Evolutionary conservation across 2,329 filamentous ascomycete species (phyloP), one percentile per base, ranked within the genome.

Genomic region (Ascochyta rabiei): DNA sequence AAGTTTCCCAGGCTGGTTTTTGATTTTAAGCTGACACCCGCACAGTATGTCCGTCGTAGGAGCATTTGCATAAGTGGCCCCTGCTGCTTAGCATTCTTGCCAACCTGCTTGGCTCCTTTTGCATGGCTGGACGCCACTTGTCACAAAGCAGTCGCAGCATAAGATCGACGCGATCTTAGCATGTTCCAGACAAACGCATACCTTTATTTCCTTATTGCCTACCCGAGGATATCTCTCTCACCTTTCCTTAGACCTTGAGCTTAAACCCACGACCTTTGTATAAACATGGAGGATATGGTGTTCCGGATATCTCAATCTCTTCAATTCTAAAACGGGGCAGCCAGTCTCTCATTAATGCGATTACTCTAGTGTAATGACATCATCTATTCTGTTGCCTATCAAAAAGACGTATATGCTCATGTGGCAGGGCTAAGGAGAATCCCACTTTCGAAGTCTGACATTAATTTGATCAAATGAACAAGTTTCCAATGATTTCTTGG

Each of bases 331-430:
- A 68, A 57, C 43, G 64, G 70, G 70, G 69, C 70, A 70, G 60
- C 70, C 60, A 69, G 68, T 73, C 68, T 57, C 61, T 74, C 69
- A 56, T 71, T 69, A 60, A 64, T 67, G 63, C 62, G 63, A 61
- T 62, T 67, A 66, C 60, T 52, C 41, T 67, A 64, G 59, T 59
- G 57, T 56, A 56, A 61, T 65, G 69, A 72, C 67, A 60, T 66
- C 68, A 73, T 73, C 64, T 68, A 64, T 66, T 67, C 68, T 56
- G 71, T 73, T 74, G 70, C 68, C 71, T 70, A 57, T 69, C 68
- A 70, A 67, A 45, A 58, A 54, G 47, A n/a, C 46, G 44, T 59
- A 51, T 15, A 30, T 30, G 10, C 3, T 30, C 10, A 30, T 30
- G 28, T 30, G 10, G 10, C 28, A 30, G 10, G 10, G 12, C 6